phyloP scores from a whole-genome alignment of 2,329 filamentous ascomycete species.

The Penicillium occitanis region DNA sequence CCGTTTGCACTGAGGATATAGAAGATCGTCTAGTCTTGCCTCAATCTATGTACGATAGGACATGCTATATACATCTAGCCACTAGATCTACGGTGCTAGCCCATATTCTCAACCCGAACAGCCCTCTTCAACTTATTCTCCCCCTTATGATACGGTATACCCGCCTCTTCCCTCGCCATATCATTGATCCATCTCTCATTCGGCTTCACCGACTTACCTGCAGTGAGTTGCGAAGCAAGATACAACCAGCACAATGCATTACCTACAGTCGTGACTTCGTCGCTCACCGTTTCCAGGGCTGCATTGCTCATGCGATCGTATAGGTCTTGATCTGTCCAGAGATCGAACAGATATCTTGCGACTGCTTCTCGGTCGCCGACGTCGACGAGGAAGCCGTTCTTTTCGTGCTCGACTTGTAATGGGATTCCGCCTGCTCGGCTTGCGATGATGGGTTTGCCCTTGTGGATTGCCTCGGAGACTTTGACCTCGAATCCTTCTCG shows the following conservation, averaged over 20 bases:
- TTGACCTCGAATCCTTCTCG: conserved; percentile 85
- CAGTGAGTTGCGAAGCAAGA: conserved; percentile 65
- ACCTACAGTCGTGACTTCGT: conserved; percentile 79
- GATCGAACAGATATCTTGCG: conserved; percentile 63
- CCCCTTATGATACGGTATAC: conserved; percentile 55
- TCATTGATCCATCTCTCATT: conserved; percentile 71
- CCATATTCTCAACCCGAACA: conserved; percentile 31
- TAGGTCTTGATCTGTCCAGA: conserved; percentile 65
- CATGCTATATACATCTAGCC: not conserved
- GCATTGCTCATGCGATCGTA: conserved; percentile 66
- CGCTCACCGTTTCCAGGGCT: conserved; percentile 67
- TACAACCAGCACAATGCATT: conserved; percentile 77
- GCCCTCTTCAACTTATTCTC: conserved; percentile 59
- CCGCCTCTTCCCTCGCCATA: conserved; percentile 66
- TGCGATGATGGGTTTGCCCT: conserved; percentile 74
- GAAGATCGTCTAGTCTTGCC: not conserved
- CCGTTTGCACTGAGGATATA: not conserved
- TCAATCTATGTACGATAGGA: not conserved
- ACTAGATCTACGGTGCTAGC: not conserved
- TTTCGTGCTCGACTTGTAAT: conserved; percentile 69
- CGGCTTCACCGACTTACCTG: conserved; percentile 58
- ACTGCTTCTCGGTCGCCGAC: conserved; percentile 69
- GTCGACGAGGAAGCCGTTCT: conserved; percentile 73
- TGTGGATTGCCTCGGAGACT: conserved; percentile 78
- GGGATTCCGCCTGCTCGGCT: conserved; percentile 77